phyloP scores from a whole-genome alignment of 2,329 filamentous ascomycete species.

The Paraphoma chrysanthemicola region DNA sequence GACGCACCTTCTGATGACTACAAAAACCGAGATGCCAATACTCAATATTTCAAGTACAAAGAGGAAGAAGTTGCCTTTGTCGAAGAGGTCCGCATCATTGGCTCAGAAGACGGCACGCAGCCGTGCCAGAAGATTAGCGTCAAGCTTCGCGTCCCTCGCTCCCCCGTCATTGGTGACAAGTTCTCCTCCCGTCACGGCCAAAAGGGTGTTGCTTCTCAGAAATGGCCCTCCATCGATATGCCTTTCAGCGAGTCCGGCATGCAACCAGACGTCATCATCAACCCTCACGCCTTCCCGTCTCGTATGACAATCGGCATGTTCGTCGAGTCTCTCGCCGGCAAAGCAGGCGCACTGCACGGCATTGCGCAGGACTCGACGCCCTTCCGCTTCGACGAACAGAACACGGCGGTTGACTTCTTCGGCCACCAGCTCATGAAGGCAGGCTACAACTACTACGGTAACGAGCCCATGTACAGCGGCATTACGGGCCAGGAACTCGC shows the following conservation, averaged over 20 bases:
- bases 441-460: conserved; percentile 97
- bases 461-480: conserved; percentile 98
- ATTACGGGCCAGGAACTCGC: conserved; percentile 94
- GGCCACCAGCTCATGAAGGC: conserved; percentile 94
- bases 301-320: conserved; percentile 99
- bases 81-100: conserved; percentile 91
- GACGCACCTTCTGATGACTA: conserved; percentile 76
- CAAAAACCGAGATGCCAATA: conserved; percentile 84
- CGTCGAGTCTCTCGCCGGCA: conserved; percentile 94
- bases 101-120: conserved; percentile 81
- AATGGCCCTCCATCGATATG: conserved; percentile 94
- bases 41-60: conserved; percentile 93
- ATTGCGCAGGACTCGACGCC: conserved; percentile 96
- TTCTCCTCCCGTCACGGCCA: conserved; percentile 98
- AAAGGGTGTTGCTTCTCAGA: conserved; percentile 95
- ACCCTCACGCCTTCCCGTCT: conserved; percentile 98
- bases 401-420: conserved; percentile 93
- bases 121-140: conserved; percentile 87
- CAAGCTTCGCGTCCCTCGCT: conserved; percentile 89
- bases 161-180: conserved; percentile 95
- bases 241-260: conserved; percentile 97
- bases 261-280: conserved; percentile 97
- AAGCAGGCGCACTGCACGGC: conserved; percentile 91
- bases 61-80: conserved; percentile 87
- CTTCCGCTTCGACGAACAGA: conserved; percentile 91